Conservation (phyloP, 2,329 filamentous ascomycete genomes). For the Phialophora macrospora region DNA sequence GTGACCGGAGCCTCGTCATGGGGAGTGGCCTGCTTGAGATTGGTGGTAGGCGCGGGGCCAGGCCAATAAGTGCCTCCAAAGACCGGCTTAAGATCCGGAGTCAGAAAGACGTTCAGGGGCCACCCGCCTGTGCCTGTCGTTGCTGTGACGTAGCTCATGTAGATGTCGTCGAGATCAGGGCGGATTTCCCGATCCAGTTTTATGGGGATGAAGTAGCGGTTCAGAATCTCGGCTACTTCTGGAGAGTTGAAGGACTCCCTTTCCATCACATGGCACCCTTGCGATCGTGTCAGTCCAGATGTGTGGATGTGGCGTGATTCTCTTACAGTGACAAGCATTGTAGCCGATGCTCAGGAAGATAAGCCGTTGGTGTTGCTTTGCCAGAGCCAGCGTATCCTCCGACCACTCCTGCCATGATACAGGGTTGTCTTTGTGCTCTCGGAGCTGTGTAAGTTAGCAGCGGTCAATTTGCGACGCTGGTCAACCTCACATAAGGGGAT, state of each 20-base stretch:
- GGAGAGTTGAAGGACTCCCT: conserved; percentile 87
- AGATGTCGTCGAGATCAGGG: conserved; percentile 91
- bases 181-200: conserved; percentile 93
- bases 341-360: conserved; percentile 96
- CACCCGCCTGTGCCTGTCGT: conserved; percentile 89
- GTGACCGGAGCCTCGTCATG: conserved; percentile 65
- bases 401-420: conserved; percentile 93
- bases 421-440: conserved; percentile 75
- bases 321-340: conserved; percentile 88
- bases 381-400: conserved; percentile 74
- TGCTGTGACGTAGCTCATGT: conserved; percentile 98
- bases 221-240: conserved; percentile 79
- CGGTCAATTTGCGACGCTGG: neutral
- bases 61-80: conserved; percentile 98
- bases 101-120: conserved; percentile 96
- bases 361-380: conserved; percentile 80
- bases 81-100: conserved; percentile 87
- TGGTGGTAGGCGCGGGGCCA: conserved; percentile 66
- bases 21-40: conserved; percentile 46
- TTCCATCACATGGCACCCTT: conserved; percentile 88
- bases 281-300: conserved; percentile 15
- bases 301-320: neutral
- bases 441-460: conserved; percentile 56
- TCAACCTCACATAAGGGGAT: conserved; percentile 66
- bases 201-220: conserved; percentile 85